A percentile compares a stretch with the other conserved stretches of the same genome.
Conservation (phyloP, 768 basidiomycete species). For the Multifurca ochricompacta region DNA sequence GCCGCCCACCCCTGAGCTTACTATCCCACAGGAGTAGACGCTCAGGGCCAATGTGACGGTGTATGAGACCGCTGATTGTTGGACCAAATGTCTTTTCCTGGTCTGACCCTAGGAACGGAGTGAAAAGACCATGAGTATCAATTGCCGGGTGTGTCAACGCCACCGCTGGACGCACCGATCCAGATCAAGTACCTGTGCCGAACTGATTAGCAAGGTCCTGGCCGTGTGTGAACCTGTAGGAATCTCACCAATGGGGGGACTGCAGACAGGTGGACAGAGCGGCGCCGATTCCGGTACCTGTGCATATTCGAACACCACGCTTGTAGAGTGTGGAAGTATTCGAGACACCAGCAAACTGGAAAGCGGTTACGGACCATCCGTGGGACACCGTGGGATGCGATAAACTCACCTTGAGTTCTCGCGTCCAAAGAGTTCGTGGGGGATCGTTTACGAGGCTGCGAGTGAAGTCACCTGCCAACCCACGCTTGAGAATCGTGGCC, state of each 20-base stretch:
- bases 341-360: conserved; percentile 36
- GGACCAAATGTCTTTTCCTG: conserved; percentile 40
- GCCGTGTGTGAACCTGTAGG: not conserved
- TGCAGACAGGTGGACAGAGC: conserved; percentile 38
- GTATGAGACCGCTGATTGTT: conserved; percentile 35
- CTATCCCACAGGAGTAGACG: conserved; percentile 37
- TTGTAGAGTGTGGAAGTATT: conserved; percentile 38
- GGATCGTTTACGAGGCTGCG: conserved; percentile 35
- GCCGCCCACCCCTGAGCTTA: conserved; percentile 33
- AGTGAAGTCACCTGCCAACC: conserved; percentile 32
- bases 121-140: not conserved
- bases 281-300: conserved; percentile 39
- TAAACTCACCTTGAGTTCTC: conserved; percentile 34
- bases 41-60: conserved; percentile 32
- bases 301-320: conserved; percentile 39
- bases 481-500: not conserved
- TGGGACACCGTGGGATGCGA: not conserved
- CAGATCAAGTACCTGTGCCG: conserved; percentile 34
- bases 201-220: not conserved
- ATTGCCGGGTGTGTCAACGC: not conserved
- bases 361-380: not conserved
- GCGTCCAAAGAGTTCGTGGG: conserved; percentile 36
- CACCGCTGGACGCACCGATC: conserved; percentile 26
- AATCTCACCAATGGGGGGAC: conserved; percentile 31
- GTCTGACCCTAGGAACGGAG: conserved; percentile 29